Evolutionary conservation across 371 early-diverging fungal genomes (phyloP).

Genomic region (Mortierella sp.): DNA sequence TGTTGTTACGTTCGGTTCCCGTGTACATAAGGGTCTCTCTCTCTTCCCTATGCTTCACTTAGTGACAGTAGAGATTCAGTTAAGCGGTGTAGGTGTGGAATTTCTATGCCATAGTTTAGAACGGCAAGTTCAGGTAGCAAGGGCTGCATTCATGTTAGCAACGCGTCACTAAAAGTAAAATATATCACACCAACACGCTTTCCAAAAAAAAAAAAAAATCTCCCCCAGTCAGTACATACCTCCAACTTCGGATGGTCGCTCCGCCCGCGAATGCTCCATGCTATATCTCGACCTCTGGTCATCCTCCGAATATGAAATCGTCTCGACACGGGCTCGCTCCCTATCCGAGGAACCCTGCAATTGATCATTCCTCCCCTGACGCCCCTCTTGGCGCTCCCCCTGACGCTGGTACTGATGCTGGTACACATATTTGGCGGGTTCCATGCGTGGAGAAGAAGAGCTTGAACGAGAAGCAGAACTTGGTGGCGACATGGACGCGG

Average conservation of each 20-base stretch:
- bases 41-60: not conserved
- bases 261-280: constrained; percentile 30
- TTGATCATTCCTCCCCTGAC: not conserved
- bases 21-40: not conserved
- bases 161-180: not conserved
- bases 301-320: not conserved
- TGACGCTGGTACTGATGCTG: not conserved
- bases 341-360: not conserved
- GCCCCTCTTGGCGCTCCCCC: not conserved
- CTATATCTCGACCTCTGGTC: not conserved
- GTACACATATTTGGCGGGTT: constrained; percentile 15
- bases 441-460: not conserved
- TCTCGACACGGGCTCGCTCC: not conserved
- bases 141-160: constrained; percentile 9
- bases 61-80: not conserved
- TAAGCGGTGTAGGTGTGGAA: not conserved
- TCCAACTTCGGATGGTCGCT: constrained; percentile 34
- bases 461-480: constrained; percentile 7
- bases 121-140: constrained; percentile 2
- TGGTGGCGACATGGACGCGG: constrained; percentile 9
- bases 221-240: constrained; percentile 7
- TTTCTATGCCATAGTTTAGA: not conserved
- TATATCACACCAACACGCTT: not conserved
- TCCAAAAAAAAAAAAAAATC: not conserved
- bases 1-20: not conserved